These are phyloP conservation scores for Lotus japonicus DNA, from an alignment of 306 rosid genomes.

Conservation along the genomic window DNA sequence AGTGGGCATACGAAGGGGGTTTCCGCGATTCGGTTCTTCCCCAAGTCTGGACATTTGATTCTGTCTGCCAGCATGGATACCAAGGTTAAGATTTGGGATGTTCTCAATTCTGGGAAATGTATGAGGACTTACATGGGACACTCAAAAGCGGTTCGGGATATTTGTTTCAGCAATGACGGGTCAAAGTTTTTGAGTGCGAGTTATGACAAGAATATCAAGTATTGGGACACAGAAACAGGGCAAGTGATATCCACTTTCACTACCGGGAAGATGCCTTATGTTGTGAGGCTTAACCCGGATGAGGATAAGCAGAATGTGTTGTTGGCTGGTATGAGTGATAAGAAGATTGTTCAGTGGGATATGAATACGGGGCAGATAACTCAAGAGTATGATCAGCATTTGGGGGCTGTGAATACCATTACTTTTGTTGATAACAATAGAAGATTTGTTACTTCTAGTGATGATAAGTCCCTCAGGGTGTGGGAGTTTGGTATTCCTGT, in stretches of 20 bases:
- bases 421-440: conserved; percentile 96
- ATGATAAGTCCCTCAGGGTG: conserved; percentile 88
- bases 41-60: conserved; percentile 79
- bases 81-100: conserved; percentile 98
- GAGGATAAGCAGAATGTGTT: conserved; percentile 93
- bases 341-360: conserved; percentile 99
- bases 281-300: conserved; percentile 87
- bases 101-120: conserved; percentile 86
- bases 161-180: conserved; percentile 89
- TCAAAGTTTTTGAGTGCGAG: conserved; percentile 82
- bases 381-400: conserved; percentile 99
- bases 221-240: conserved; percentile 98
- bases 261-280: conserved; percentile 91
- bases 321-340: conserved; percentile 98
- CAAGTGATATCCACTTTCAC: conserved; percentile 88
- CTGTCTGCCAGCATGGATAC: conserved; percentile 91
- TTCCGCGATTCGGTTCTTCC: conserved; percentile 90
- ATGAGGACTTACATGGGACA: conserved; percentile 99
- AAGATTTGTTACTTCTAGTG: conserved; percentile 96
- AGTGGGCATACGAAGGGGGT: conserved; percentile 98
- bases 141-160: conserved; percentile 79
- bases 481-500: conserved; percentile 99
- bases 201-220: conserved; percentile 94
- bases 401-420: conserved; percentile 96
- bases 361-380: conserved; percentile 88